Base-by-base conservation (phyloP, 768 basidiomycete species). In the Crassisporium funariophilum region DNA sequence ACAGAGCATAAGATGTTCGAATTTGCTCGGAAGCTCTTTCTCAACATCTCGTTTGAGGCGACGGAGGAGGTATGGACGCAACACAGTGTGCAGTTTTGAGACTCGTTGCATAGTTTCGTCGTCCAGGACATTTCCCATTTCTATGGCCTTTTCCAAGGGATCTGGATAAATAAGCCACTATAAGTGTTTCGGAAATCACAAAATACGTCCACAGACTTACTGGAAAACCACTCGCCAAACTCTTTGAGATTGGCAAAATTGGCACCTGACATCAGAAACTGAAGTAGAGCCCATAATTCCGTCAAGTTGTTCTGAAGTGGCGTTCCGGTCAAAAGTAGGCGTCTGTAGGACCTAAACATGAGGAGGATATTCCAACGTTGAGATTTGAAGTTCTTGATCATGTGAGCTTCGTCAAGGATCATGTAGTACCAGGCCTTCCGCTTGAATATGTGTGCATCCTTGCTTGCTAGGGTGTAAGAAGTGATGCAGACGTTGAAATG, bases 31-130 rank as follows among this genome's bases (percentile, higher is more conserved):
- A 4, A 99, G 74, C 55, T 93, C 88, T 65, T 90, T 92, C 70
- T 98, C 94, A 12, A 99, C 97, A 59, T 98, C 95, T n/a, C 88
- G 83, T 65, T 99, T 98, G 48, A 98, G 77, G n/a, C 97, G 84
- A 10, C 97, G 86, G 9, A 98, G 83, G 15, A 98, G 80, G 69
- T 97, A 98, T 0, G 97, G 97, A 23, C 94, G 86, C n/a, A 99
- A 72, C 38, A 99, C 95, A 0, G 83, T 86, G 59, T 97, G 94
- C n/a, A 97, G 75, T 57, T 94, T 93, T 21, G 84, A 70, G 6
- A 95, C 83, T 4, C 91, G 87, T 54, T 87, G 88, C 68, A 88
- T 72, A 0, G 83, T 93, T 55, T 95, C 92, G 44, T 89, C 86
- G 49, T 94, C 89, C 43, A 86, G 66, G 20, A 73, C 63, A 17